A percentile compares a stretch with the other conserved stretches of the same genome.
phyloP scores from a whole-genome alignment of 306 rosid species.

The Sicyos baderoa region DNA sequence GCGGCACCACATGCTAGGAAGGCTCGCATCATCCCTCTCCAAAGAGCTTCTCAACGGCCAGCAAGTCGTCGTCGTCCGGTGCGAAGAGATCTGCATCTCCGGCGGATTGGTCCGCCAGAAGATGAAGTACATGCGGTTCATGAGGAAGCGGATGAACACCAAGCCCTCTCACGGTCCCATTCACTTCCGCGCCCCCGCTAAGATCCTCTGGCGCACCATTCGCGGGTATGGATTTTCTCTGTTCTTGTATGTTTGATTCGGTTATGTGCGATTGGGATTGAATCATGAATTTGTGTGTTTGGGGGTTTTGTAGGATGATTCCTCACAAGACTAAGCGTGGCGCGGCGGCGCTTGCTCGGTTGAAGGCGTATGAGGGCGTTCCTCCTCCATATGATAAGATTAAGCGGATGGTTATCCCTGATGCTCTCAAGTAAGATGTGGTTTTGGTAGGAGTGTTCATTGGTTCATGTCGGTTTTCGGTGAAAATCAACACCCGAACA shows the following conservation, averaged over 20 bases:
- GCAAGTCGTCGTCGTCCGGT: constrained; percentile 50
- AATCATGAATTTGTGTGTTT: neutral
- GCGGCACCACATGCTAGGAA: constrained; percentile 69
- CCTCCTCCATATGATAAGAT: constrained; percentile 56
- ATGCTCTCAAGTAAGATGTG: constrained; percentile 47
- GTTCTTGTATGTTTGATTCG: neutral
- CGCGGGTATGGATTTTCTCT: constrained; percentile 41
- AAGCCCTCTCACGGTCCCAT: constrained; percentile 78
- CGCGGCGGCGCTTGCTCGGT: constrained; percentile 52
- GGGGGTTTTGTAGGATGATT: constrained; percentile 33
- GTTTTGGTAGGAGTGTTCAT: too few species aligned
- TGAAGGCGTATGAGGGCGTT: constrained; percentile 50
- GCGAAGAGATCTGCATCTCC: constrained; percentile 64
- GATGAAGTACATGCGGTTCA: constrained; percentile 67
- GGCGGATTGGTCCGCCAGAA: constrained; percentile 64
- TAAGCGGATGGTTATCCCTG: constrained; percentile 54
- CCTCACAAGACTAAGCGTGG: constrained; percentile 61
- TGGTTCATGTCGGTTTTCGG: too few species aligned
- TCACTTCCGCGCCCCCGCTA: constrained; percentile 60
- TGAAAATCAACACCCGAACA: too few species aligned
- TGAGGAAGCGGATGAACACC: constrained; percentile 73
- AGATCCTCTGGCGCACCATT: constrained; percentile 76
- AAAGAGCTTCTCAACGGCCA: constrained; percentile 68
- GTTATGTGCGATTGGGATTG: neutral
- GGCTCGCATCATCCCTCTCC: constrained; percentile 47